phyloP scores from a whole-genome alignment of 2,329 filamentous ascomycete genomes.

The Chlorencoelia australis region DNA sequence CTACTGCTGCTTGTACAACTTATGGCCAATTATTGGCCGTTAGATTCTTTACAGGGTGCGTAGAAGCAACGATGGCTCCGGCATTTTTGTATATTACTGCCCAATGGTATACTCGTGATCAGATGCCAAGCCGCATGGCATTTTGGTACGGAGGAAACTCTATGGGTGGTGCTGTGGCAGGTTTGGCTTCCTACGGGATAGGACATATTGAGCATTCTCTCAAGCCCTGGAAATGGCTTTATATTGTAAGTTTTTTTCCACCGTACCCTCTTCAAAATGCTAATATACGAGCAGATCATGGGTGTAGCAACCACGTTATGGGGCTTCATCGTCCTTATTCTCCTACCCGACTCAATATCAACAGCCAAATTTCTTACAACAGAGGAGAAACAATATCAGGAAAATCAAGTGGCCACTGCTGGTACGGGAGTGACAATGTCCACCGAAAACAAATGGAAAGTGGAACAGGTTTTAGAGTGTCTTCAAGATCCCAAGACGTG shows the following conservation, averaged over 20 bases:
- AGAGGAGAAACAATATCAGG: constrained; percentile 37
- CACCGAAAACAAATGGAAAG: constrained; percentile 35
- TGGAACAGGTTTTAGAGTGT: constrained; percentile 41
- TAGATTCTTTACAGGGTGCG: constrained; percentile 33
- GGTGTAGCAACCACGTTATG: constrained; percentile 37
- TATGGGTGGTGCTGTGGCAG: constrained; percentile 39
- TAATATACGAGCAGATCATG: constrained; percentile 29
- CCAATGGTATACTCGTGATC: constrained; percentile 33
- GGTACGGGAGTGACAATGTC: constrained; percentile 43
- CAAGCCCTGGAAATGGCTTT: constrained; percentile 47
- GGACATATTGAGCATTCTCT: constrained; percentile 41
- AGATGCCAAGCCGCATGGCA: constrained; percentile 48
- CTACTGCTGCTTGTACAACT: constrained; percentile 29
- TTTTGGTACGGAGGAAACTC: constrained; percentile 51
- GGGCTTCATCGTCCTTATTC: constrained; percentile 36
- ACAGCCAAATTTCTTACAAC: constrained; percentile 46
- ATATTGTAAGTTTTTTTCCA: constrained; percentile 27
- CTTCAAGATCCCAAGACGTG: constrained; percentile 45
- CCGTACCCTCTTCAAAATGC: background rate
- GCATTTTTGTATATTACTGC: constrained; percentile 44
- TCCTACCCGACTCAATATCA: constrained; percentile 44
- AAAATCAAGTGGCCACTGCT: constrained; percentile 36
- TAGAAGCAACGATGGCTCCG: constrained; percentile 43
- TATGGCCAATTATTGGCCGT: constrained; percentile 31
- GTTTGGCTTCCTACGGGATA: constrained; percentile 43